Evolutionary conservation across 805 yeast genomes (phyloP).

Genomic region (Citeromyces matritensis): DNA sequence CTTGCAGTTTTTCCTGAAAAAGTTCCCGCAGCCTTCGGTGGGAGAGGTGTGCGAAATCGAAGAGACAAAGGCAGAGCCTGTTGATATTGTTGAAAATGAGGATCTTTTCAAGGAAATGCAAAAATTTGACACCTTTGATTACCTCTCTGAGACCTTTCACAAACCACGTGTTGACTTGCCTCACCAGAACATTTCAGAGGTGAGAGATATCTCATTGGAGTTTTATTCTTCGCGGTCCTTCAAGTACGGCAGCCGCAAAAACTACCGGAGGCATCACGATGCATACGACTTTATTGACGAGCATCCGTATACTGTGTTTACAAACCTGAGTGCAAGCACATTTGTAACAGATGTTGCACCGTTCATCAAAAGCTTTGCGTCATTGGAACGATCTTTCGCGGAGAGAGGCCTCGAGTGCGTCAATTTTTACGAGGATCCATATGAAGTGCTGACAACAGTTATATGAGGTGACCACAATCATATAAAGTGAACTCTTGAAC

Average conservation of each 20-base stretch:
- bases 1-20: too few relatives aligned
- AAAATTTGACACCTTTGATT: too few relatives aligned
- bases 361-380: slow-evolving; percentile 13
- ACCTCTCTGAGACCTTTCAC: too few relatives aligned
- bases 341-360: slow-evolving; percentile 11
- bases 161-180: not conserved
- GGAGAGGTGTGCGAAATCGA: too few relatives aligned
- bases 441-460: not conserved
- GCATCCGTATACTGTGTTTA: slow-evolving; percentile 10
- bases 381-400: slow-evolving; percentile 7
- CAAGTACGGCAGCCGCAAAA: slow-evolving; percentile 10
- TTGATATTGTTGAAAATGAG: too few relatives aligned
- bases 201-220: slow-evolving; percentile 4
- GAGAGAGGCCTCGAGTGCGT: slow-evolving; percentile 1
- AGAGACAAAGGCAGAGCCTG: too few relatives aligned
- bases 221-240: slow-evolving; percentile 12
- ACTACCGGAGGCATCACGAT: slow-evolving; percentile 5
- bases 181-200: too few relatives aligned
- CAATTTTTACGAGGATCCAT: slow-evolving; percentile 1
- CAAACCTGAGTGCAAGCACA: slow-evolving; percentile 4
- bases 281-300: slow-evolving; percentile 8
- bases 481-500: slow-evolving; percentile 35
- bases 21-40: too few relatives aligned
- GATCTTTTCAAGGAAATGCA: too few relatives aligned
- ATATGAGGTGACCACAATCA: slow-evolving; percentile 25